Conservation (phyloP, 2,329 filamentous ascomycete species). For the Alternaria consortialis region DNA sequence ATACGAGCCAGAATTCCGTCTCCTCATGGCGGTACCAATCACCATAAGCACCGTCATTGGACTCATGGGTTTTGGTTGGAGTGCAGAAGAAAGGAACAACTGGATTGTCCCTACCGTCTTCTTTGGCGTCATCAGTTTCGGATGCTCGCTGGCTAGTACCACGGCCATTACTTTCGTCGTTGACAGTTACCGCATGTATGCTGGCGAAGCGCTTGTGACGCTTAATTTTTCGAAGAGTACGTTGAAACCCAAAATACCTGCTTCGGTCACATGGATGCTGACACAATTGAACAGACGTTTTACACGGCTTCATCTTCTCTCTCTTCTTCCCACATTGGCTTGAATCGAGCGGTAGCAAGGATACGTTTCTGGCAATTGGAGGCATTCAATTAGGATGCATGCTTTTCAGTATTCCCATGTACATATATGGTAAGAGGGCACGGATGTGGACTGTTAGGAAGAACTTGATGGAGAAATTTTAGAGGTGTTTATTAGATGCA, state of each 20-base stretch:
- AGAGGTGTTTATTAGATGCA: not conserved
- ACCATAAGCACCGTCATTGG: slow-evolving; percentile 81
- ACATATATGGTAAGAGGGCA: slow-evolving; percentile 88
- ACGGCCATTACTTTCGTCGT: slow-evolving; percentile 94
- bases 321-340: slow-evolving; percentile 79
- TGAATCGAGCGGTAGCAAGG: slow-evolving; percentile 74
- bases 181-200: slow-evolving; percentile 91
- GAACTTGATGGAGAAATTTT: slow-evolving; percentile 85
- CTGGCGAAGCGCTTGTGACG: slow-evolving; percentile 91
- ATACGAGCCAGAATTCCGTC: slow-evolving; percentile 87
- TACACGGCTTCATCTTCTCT: slow-evolving; percentile 88
- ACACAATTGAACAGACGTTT: slow-evolving; percentile 64
- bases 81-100: slow-evolving; percentile 73
- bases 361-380: slow-evolving; percentile 83
- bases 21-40: slow-evolving; percentile 76
- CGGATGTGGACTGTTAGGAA: slow-evolving; percentile 93
- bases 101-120: slow-evolving; percentile 96
- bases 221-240: slow-evolving; percentile 90
- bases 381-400: slow-evolving; percentile 83
- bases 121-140: slow-evolving; percentile 91
- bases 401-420: slow-evolving; percentile 85
- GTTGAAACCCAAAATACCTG: slow-evolving; percentile 25
- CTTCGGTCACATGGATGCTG: slow-evolving; percentile 4
- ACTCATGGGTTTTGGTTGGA: slow-evolving; percentile 97
- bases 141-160: slow-evolving; percentile 87